Conservation (phyloP, 73 alveolate species). For the Durusdinium trenchii region DNA sequence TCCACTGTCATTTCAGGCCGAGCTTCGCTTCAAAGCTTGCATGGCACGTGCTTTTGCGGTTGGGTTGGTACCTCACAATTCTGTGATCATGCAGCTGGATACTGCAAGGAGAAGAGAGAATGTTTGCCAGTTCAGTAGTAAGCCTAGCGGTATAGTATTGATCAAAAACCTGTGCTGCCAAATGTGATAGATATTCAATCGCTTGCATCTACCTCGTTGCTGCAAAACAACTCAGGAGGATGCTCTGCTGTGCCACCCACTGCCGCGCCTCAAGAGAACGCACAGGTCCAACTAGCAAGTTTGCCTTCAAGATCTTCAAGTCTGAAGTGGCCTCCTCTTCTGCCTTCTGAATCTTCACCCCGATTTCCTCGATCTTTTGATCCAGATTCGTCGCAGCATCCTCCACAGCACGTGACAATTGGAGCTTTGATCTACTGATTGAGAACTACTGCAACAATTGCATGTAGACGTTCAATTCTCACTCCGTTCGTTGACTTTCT, state of each 20-base stretch:
- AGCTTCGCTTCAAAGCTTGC: slow-evolving; percentile 82
- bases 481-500: background rate
- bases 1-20: background rate
- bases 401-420: background rate
- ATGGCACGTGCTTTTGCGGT: slow-evolving; percentile 92
- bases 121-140: too few relatives aligned
- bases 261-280: background rate
- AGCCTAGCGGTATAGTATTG: too few relatives aligned
- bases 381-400: slow-evolving; percentile 74
- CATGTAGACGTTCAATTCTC: background rate
- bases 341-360: slow-evolving; percentile 68
- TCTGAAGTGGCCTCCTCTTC: slow-evolving; percentile 28
- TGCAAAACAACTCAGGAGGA: background rate
- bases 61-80: slow-evolving; percentile 41
- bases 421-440: background rate
- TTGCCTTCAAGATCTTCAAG: background rate
- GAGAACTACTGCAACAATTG: background rate
- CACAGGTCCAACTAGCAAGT: background rate
- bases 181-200: background rate
- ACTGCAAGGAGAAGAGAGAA: background rate
- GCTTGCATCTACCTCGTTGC: background rate
- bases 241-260: slow-evolving; percentile 73
- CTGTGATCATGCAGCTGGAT: background rate
- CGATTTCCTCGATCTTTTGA: slow-evolving; percentile 68
- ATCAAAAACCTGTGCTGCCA: too few relatives aligned